Evolutionary conservation across 2,329 filamentous ascomycete species (phyloP).

Genomic region (Pseudogymnoascus sp.): DNA sequence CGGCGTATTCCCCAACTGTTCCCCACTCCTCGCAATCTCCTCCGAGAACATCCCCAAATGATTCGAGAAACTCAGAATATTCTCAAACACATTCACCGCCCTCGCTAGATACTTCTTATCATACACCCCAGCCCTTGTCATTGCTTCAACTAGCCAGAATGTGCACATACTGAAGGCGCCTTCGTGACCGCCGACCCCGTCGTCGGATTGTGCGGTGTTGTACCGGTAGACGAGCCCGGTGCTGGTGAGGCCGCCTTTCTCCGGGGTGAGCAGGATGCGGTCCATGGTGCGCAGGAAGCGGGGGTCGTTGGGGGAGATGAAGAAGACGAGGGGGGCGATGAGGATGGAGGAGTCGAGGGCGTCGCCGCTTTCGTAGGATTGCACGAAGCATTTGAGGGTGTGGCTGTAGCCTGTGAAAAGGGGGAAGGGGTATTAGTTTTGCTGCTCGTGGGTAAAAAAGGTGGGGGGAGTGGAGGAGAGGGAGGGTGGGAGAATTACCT

Average conservation of each 20-base stretch:
- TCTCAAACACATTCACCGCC: conserved; percentile 65
- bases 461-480: too few relatives aligned
- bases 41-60: conserved; percentile 72
- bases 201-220: conserved; percentile 57
- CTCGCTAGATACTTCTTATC: conserved; percentile 53
- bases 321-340: conserved; percentile 71
- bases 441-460: neutral
- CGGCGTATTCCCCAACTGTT: conserved; percentile 71
- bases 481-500: conserved; percentile 30
- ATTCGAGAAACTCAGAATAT: conserved; percentile 68
- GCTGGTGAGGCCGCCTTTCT: conserved; percentile 66
- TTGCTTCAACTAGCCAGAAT: conserved; percentile 73
- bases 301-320: conserved; percentile 68
- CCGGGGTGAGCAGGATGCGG: conserved; percentile 59
- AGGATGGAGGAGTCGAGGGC: conserved; percentile 66
- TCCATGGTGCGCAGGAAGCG: conserved; percentile 66
- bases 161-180: conserved; percentile 76
- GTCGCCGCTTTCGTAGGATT: conserved; percentile 65
- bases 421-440: neutral
- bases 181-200: conserved; percentile 65
- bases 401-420: conserved; percentile 52
- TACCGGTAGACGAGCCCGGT: conserved; percentile 70
- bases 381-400: conserved; percentile 60
- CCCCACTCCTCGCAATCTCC: conserved; percentile 65
- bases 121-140: conserved; percentile 59